phyloP scores from a whole-genome alignment of 345 rosid genomes.

The Luvunga scandens region DNA sequence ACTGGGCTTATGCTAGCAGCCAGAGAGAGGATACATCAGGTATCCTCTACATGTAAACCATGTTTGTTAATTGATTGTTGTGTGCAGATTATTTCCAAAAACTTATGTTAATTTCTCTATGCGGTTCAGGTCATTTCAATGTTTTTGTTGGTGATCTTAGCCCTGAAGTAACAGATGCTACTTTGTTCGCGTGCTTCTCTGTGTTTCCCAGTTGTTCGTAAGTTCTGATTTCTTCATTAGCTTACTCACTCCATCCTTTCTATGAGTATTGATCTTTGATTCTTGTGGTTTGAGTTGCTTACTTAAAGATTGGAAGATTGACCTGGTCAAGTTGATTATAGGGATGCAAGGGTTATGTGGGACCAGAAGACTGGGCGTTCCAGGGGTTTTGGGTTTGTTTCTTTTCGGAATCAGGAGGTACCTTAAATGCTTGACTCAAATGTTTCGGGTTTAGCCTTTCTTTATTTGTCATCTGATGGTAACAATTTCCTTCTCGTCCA shows the following conservation, averaged over 20 bases:
- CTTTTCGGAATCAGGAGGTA: slow-evolving; percentile 94
- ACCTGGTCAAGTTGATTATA: slow-evolving; percentile 22
- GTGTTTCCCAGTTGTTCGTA: slow-evolving; percentile 92
- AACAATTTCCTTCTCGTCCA: slow-evolving; percentile 26
- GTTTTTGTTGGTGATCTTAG: slow-evolving; percentile 99
- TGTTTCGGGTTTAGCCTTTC: not conserved
- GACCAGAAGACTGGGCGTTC: slow-evolving; percentile 99
- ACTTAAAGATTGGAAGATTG: not conserved
- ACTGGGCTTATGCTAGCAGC: slow-evolving; percentile 98
- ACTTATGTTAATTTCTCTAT: slow-evolving; percentile 1
- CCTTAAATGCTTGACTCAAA: not conserved
- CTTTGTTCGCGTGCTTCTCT: slow-evolving; percentile 84
- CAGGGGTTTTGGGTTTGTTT: slow-evolving; percentile 97
- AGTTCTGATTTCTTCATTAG: slow-evolving; percentile 26
- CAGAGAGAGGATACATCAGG: slow-evolving; percentile 99
- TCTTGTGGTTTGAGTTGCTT: not conserved
- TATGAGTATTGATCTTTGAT: not conserved
- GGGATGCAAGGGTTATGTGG: slow-evolving; percentile 99
- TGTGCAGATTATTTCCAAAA: not conserved
- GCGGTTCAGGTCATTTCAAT: slow-evolving; percentile 75
- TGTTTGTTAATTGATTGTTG: not conserved
- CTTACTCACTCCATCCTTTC: not conserved
- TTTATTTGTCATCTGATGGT: not conserved
- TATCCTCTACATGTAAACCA: not conserved
- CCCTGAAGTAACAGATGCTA: slow-evolving; percentile 97